A percentile compares a stretch with the other conserved stretches of the same genome.
Evolutionary conservation across 306 rosid species (phyloP).

Genomic region (Citrullus mucosospermus): DNA sequence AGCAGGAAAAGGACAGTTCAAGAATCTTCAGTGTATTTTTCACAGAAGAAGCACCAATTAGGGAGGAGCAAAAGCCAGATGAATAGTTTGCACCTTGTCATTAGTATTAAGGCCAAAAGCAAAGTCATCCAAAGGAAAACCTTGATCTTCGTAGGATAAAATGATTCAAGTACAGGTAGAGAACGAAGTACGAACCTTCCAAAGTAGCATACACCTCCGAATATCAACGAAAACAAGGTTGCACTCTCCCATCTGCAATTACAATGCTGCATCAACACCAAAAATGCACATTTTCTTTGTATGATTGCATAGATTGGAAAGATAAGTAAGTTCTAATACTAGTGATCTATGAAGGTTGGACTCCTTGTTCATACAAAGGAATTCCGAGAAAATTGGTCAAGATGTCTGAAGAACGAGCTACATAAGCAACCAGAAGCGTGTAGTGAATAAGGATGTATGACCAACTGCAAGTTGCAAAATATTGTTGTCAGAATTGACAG

Average conservation of each 20-base stretch:
- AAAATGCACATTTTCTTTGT: constrained; percentile 6
- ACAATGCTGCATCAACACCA: constrained; percentile 36
- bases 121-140: neutral
- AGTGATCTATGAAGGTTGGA: constrained; percentile 1
- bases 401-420: constrained; percentile 67
- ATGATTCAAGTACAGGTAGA: neutral
- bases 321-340: neutral
- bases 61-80: neutral
- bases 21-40: neutral
- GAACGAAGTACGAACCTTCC: constrained; percentile 49
- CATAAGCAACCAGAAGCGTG: constrained; percentile 64
- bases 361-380: constrained; percentile 35
- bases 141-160: neutral
- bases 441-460: constrained; percentile 74
- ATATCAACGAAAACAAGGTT: constrained; percentile 50
- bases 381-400: constrained; percentile 55
- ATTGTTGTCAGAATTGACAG: constrained; percentile 5
- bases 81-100: neutral
- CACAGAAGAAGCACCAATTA: neutral
- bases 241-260: constrained; percentile 83
- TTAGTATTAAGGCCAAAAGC: neutral
- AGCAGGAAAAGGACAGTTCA: neutral
- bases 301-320: constrained; percentile 2
- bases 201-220: constrained; percentile 62
- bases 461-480: constrained; percentile 59